phyloP scores from a whole-genome alignment of 1,284 basidiomycete species.

The Cutaneotrichosporon spelunceum region DNA sequence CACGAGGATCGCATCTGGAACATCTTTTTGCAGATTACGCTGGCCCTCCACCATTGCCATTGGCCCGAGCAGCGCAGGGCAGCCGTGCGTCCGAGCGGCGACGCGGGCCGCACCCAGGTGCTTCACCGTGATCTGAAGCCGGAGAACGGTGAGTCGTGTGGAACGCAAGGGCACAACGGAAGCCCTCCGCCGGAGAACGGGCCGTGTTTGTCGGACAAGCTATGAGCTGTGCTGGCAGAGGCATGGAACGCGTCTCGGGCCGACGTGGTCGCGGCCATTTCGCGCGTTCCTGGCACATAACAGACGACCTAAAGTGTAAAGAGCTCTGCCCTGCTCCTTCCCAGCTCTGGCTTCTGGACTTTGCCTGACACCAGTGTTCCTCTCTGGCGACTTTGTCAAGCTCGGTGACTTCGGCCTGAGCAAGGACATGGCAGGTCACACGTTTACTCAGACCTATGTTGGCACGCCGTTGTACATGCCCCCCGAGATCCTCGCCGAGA shows the following conservation, averaged over 20 bases:
- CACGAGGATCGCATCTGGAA: constrained; percentile 92
- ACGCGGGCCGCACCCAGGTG: constrained; percentile 58
- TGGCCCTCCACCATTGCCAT: constrained; percentile 91
- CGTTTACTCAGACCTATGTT: constrained; percentile 93
- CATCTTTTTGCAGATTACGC: constrained; percentile 86
- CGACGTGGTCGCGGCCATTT: too few species aligned
- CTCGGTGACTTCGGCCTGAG: constrained; percentile 94
- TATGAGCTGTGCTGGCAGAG: too few species aligned
- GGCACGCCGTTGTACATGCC: constrained; percentile 99
- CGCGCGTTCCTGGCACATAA: neutral
- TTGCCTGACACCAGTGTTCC: constrained; percentile 30
- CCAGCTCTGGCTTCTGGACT: neutral
- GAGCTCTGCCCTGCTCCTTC: neutral
- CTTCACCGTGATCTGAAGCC: constrained; percentile 94
- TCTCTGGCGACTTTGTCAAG: constrained; percentile 64
- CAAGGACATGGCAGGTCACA: constrained; percentile 80
- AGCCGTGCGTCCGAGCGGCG: neutral
- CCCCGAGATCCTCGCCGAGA: constrained; percentile 92
- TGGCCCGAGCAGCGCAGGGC: constrained; percentile 45
- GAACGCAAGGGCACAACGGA: neutral
- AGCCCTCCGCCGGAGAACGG: neutral
- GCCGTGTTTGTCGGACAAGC: neutral
- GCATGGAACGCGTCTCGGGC: too few species aligned
- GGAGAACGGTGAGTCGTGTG: constrained; percentile 71
- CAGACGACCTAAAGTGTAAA: neutral